A percentile compares a stretch with the other conserved stretches of the same genome.
phyloP scores from a whole-genome alignment of 2,329 filamentous ascomycete species.

The Fusarium clavum region DNA sequence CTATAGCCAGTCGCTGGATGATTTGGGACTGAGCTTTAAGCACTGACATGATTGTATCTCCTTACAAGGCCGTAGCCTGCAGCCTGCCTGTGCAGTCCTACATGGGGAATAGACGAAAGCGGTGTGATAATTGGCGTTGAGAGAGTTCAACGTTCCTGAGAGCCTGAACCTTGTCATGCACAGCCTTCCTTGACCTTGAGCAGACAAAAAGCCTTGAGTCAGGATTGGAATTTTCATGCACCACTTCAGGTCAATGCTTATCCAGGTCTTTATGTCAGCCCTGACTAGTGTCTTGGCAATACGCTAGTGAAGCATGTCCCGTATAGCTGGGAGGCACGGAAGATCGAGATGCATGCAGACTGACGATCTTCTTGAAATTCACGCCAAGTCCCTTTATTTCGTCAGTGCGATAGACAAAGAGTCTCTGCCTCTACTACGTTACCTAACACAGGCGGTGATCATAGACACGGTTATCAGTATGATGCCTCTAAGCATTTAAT shows the following conservation, averaged over 20 bases:
- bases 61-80: not conserved
- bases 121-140: slow-evolving; percentile 35
- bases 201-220: not conserved
- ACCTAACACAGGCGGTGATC: not conserved
- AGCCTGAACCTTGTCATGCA: slow-evolving; percentile 39
- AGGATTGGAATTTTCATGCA: not conserved
- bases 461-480: not conserved
- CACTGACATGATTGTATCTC: not conserved
- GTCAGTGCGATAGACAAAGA: slow-evolving; percentile 11
- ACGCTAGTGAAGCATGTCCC: slow-evolving; percentile 42
- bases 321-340: slow-evolving; percentile 40
- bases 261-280: not conserved
- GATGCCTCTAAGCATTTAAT: not conserved
- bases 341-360: slow-evolving; percentile 42
- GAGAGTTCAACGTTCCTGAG: slow-evolving; percentile 30
- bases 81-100: not conserved
- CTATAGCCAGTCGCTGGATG: slow-evolving; percentile 3
- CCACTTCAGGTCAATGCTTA: not conserved
- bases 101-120: slow-evolving; percentile 23
- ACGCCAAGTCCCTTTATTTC: slow-evolving; percentile 5
- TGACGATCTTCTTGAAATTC: slow-evolving; percentile 30
- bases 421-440: slow-evolving; percentile 2
- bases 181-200: slow-evolving; percentile 14
- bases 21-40: not conserved
- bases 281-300: not conserved